Conservation (phyloP, 148 eudicot species). For the Limonium bicolor region DNA sequence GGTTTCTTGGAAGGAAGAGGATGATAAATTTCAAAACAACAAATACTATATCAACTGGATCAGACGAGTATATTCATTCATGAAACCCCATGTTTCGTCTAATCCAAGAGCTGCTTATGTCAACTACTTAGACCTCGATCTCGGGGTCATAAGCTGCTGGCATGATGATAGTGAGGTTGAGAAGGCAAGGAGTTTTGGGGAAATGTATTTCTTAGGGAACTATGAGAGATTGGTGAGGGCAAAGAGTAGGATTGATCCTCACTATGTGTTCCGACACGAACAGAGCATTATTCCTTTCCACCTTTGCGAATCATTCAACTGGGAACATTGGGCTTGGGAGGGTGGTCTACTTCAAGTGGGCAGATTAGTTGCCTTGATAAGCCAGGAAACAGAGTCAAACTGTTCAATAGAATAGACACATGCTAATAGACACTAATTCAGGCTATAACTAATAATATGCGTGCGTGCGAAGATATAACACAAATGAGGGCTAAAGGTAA, state of each 20-base stretch:
- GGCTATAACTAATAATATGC: too few species aligned
- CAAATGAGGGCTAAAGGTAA: too few species aligned
- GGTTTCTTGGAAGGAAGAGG: constrained; percentile 13
- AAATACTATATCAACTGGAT: constrained; percentile 14
- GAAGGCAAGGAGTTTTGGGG: constrained; percentile 14
- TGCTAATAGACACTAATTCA: too few species aligned
- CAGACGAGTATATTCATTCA: constrained; percentile 13
- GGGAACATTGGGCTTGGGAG: too few species aligned
- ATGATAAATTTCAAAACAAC: not conserved
- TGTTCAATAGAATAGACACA: too few species aligned
- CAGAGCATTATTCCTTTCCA: constrained; percentile 19
- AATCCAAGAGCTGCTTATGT: constrained; percentile 31
- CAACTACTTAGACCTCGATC: constrained; percentile 34
- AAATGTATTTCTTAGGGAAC: constrained; percentile 17
- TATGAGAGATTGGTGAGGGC: constrained; percentile 19
- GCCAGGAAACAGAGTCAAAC: too few species aligned
- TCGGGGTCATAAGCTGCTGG: constrained; percentile 8
- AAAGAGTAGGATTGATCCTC: constrained; percentile 15
- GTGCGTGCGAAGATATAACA: too few species aligned
- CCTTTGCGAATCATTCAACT: too few species aligned
- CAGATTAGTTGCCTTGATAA: too few species aligned
- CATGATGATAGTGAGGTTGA: not conserved
- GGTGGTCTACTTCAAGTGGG: too few species aligned
- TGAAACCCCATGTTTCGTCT: constrained; percentile 25
- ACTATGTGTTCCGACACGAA: constrained; percentile 16